Evolutionary conservation across 192 early-diverging fungal species (phyloP).

Genomic region (Coemansia sp.): DNA sequence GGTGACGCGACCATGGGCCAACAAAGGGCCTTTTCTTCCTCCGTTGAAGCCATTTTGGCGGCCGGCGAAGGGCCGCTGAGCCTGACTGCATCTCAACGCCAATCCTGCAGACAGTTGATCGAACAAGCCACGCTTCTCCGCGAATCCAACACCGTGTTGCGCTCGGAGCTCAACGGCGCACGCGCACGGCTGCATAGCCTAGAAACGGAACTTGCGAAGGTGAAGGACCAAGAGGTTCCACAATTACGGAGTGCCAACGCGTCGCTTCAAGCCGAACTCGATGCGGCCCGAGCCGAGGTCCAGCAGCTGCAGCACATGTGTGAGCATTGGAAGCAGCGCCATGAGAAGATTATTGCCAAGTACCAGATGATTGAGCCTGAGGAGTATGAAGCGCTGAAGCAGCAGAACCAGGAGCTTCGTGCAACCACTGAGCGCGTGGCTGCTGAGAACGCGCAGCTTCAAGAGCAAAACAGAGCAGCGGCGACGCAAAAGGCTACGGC

Average conservation of each 20-base stretch:
- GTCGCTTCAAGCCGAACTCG: slow-evolving; percentile 63
- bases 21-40: slow-evolving; percentile 28
- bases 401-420: slow-evolving; percentile 43
- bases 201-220: slow-evolving; percentile 56
- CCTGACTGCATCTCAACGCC: slow-evolving; percentile 59
- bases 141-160: slow-evolving; percentile 77
- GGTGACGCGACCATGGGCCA: neutral
- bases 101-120: slow-evolving; percentile 68
- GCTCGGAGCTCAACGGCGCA: slow-evolving; percentile 57
- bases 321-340: slow-evolving; percentile 72
- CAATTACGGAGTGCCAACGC: slow-evolving; percentile 53
- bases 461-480: neutral
- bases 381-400: slow-evolving; percentile 71
- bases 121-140: slow-evolving; percentile 69
- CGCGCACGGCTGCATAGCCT: slow-evolving; percentile 23
- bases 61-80: slow-evolving; percentile 44
- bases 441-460: slow-evolving; percentile 10
- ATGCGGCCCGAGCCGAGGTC: slow-evolving; percentile 58
- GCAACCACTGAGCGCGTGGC: slow-evolving; percentile 17
- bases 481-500: slow-evolving; percentile 13
- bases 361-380: slow-evolving; percentile 82
- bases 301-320: slow-evolving; percentile 63
- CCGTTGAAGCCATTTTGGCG: slow-evolving; percentile 14
- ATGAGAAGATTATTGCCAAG: slow-evolving; percentile 72
- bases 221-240: slow-evolving; percentile 60